Base-by-base conservation (phyloP, 257 asterid species). In the Jaltomata sinuosa region DNA sequence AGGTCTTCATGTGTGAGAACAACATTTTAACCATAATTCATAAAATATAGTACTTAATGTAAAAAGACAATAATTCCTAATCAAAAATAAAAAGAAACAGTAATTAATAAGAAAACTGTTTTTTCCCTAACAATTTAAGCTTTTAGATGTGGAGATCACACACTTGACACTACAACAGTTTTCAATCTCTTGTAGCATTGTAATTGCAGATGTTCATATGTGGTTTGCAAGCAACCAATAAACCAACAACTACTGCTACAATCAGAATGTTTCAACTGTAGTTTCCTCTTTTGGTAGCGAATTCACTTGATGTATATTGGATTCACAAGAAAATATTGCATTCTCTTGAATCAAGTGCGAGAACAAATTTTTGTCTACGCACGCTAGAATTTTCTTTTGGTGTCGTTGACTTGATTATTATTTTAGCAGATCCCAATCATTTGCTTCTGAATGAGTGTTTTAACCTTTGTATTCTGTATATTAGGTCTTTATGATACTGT, bases 401-500 rank as follows among this genome's bases (percentile, higher is more conserved):
- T 27, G 81, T 27, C 15, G 36, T 76, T 76, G 59, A 4, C 81
- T 47, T 47, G 2, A 52, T 76, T 76, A 47, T 76, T 76, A 27
- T 25, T 27, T 32, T 47, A 49, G 81, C 42, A 49, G 81, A 47
- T 47, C 59, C 25, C 21, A 1, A 27, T 25, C 61, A 27, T 47
- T 76, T 76, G 45, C 27, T 76, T 76, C 42, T 76, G 42, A 76
- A 19, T 49, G 61, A 27, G 62, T 49, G 59, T 49, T 47, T 49
- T 76, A 27, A 76, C 61, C 18, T 76, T 62, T 76, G 62, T 45
- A 49, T 82, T 80, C 83, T 67, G 83, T 55, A 38, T 53, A 87
- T 77, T 90, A 97, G 99, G 99, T 83, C 97, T 97, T 34, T 89
- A 93, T 55, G 99, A 95, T 91, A 97, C 99, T 40, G 99, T 97